Evolutionary conservation across 2,329 filamentous ascomycete genomes (phyloP).

Genomic region (Orbilia javanica): DNA sequence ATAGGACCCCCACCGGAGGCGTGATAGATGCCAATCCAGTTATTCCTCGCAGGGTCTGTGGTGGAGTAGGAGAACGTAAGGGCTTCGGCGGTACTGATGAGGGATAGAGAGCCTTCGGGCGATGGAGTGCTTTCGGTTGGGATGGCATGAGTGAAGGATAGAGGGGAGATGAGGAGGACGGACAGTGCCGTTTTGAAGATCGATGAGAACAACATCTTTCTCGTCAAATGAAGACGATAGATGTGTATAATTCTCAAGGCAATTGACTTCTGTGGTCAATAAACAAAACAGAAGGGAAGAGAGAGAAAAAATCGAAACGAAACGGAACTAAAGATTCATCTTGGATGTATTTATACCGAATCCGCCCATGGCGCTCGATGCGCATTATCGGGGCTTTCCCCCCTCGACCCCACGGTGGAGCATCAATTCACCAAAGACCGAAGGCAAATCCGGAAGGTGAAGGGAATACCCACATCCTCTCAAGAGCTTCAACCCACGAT

Average conservation of each 20-base stretch:
- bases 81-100: background rate
- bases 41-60: conserved; percentile 61
- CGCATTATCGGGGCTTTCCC: no score
- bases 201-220: conserved; percentile 26
- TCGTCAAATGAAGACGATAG: background rate
- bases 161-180: conserved; percentile 16
- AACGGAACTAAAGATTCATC: no score
- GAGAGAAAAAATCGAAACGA: no score
- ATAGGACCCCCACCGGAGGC: conserved; percentile 64
- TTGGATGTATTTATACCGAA: no score
- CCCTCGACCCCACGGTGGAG: background rate
- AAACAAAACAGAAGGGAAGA: background rate
- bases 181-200: conserved; percentile 18
- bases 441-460: no score
- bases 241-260: no score
- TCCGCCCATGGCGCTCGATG: no score
- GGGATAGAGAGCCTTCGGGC: background rate
- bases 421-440: background rate
- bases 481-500: no score
- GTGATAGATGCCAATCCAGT: conserved; percentile 66
- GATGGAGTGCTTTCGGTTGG: background rate
- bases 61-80: conserved; percentile 65
- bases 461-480: background rate
- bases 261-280: no score
- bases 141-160: background rate